Conservation (phyloP, 106 monocot species). For the Dactylorhiza incarnata region DNA sequence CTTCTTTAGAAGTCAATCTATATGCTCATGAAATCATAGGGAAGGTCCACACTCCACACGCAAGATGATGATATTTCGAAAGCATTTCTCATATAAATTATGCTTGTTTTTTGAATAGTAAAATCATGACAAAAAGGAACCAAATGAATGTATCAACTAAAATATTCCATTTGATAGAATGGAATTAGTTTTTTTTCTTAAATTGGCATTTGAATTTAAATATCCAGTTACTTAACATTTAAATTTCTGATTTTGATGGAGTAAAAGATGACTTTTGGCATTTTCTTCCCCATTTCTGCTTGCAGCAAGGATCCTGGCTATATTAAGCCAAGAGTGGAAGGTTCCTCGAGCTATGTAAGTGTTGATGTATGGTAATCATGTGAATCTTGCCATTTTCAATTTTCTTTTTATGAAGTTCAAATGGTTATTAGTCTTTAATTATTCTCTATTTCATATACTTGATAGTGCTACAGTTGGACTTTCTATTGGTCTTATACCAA, state of each 20-base stretch:
- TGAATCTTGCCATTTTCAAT: neutral
- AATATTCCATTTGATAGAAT: neutral
- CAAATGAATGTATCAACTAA: no score
- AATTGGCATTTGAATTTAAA: neutral
- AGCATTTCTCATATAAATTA: no score
- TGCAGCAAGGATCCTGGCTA: conserved; percentile 96
- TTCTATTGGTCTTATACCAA: neutral
- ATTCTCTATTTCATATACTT: neutral
- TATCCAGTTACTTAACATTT: neutral
- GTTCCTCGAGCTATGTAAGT: conserved; percentile 9
- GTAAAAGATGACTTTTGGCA: neutral
- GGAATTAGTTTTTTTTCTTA: neutral
- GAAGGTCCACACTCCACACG: no score
- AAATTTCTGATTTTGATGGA: neutral
- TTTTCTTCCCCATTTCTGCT: conserved; percentile 3
- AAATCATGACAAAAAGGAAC: no score
- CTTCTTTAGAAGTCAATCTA: no score
- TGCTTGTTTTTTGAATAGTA: no score
- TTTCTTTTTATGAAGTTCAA: neutral
- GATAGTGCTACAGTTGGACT: neutral
- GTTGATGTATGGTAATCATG: conserved; percentile 28
- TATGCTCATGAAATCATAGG: no score
- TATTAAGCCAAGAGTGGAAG: conserved; percentile 53
- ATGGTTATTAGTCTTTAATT: neutral
- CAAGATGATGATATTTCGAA: no score